Percentiles rank a stretch among this genome's conserved stretches.
phyloP scores from a whole-genome alignment of 1,139 yeast genomes.

The Entelexis sorbosivorans region DNA sequence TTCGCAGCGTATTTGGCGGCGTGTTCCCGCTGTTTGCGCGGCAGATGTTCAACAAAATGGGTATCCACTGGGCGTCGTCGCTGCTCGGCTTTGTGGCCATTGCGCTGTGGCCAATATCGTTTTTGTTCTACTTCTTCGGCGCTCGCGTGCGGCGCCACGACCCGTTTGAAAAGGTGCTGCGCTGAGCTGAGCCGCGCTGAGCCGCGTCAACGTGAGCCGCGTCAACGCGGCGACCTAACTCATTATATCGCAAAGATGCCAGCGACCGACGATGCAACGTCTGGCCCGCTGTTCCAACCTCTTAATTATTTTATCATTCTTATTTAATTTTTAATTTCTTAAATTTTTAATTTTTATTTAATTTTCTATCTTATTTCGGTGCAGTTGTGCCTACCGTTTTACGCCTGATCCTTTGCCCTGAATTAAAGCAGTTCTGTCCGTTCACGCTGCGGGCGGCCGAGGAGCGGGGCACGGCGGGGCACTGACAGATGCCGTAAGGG shows the following conservation, averaged over 20 bases:
- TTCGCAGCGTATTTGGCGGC: conserved; percentile 59
- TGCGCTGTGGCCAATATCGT: conserved; percentile 56
- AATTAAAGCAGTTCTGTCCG: too few relatives aligned
- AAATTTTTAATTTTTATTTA: not conserved
- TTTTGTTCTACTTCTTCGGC: conserved; percentile 49
- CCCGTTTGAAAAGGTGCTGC: conserved; percentile 20
- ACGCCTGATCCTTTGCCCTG: too few relatives aligned
- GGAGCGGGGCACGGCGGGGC: too few relatives aligned
- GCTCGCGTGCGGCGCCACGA: conserved; percentile 36
- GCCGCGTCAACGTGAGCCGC: too few relatives aligned
- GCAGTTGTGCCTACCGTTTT: too few relatives aligned
- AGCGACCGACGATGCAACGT: too few relatives aligned
- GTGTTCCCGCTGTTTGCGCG: conserved; percentile 67
- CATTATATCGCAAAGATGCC: too few relatives aligned
- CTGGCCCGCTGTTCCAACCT: too few relatives aligned
- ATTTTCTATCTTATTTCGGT: too few relatives aligned
- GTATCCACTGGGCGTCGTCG: conserved; percentile 53
- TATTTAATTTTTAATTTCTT: not conserved
- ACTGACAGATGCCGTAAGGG: too few relatives aligned
- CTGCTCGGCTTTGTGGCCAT: conserved; percentile 46
- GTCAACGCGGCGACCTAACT: too few relatives aligned
- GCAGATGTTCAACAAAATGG: conserved; percentile 44
- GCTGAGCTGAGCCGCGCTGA: not conserved
- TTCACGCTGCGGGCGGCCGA: too few relatives aligned
- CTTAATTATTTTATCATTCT: not conserved